Conservation (phyloP, 2,329 filamentous ascomycete species). For the Clarireedia hainanense region DNA sequence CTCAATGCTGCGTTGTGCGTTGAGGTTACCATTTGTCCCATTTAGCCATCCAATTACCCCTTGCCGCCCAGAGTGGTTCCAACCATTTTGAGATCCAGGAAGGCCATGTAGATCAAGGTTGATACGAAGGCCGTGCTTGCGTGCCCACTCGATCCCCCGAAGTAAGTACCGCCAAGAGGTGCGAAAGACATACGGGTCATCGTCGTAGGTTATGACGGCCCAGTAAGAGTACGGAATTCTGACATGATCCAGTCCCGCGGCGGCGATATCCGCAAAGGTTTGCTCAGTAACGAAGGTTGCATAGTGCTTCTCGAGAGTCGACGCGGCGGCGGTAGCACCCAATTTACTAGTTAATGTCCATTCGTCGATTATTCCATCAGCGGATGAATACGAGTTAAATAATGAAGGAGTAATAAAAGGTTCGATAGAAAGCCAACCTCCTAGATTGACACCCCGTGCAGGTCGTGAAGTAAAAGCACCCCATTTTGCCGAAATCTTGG, state of each 20-base stretch:
- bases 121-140: constrained; percentile 83
- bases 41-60: constrained; percentile 83
- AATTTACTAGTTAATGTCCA: constrained; percentile 70
- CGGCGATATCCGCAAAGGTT: constrained; percentile 76
- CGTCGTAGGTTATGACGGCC: constrained; percentile 78
- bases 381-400: constrained; percentile 55
- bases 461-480: constrained; percentile 68
- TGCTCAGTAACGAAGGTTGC: constrained; percentile 77
- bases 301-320: constrained; percentile 83
- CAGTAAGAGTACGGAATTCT: constrained; percentile 94
- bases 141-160: constrained; percentile 85
- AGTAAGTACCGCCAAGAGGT: constrained; percentile 91
- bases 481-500: constrained; percentile 68
- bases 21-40: constrained; percentile 72
- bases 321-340: constrained; percentile 53
- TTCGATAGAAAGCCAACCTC: constrained; percentile 89
- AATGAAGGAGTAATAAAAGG: constrained; percentile 93
- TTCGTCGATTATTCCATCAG: constrained; percentile 68
- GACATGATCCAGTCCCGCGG: constrained; percentile 91
- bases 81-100: constrained; percentile 91
- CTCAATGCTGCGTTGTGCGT: constrained; percentile 75
- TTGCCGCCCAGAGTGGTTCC: constrained; percentile 88
- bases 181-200: constrained; percentile 79
- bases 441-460: constrained; percentile 84
- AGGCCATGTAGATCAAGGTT: constrained; percentile 91